Percentiles rank a stretch among this genome's conserved stretches.
Evolutionary conservation across 495 filamentous ascomycete species (phyloP).

Genomic region (Acidomyces sp.): DNA sequence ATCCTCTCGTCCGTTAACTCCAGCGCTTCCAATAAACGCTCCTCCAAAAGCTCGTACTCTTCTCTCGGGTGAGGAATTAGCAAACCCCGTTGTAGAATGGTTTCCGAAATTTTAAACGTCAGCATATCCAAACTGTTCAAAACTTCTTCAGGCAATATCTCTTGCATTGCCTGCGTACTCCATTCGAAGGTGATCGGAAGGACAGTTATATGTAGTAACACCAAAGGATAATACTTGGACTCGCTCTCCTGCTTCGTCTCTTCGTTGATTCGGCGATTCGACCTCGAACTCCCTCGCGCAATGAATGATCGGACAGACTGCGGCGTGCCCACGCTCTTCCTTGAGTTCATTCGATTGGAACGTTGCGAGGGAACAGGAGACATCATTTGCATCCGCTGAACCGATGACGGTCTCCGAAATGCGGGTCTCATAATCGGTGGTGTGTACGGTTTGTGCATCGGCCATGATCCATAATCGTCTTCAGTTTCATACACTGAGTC

Average conservation of each 20-base stretch:
- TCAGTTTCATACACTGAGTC: constrained; percentile 9
- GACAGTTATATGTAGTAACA: constrained; percentile 76
- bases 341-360: constrained; percentile 35
- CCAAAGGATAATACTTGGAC: constrained; percentile 51
- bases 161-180: constrained; percentile 39
- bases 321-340: constrained; percentile 17
- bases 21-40: constrained; percentile 75
- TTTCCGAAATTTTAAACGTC: constrained; percentile 61
- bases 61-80: constrained; percentile 80
- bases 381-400: constrained; percentile 67
- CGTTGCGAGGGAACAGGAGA: constrained; percentile 45
- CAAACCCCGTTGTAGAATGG: constrained; percentile 70
- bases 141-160: constrained; percentile 43
- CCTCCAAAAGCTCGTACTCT: constrained; percentile 84
- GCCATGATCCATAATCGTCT: constrained; percentile 2
- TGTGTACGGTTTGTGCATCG: constrained; percentile 20
- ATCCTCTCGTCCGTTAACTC: constrained; percentile 62
- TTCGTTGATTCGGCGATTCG: not conserved
- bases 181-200: constrained; percentile 60
- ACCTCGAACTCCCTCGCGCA: constrained; percentile 9
- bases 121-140: constrained; percentile 62
- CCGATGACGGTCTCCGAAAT: constrained; percentile 61
- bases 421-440: constrained; percentile 33
- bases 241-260: constrained; percentile 44
- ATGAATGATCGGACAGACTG: constrained; percentile 7